Evolutionary conservation across 495 filamentous ascomycete genomes (phyloP), one percentile per base, ranked within the genome.

Genomic region (Penicillium lagena): DNA sequence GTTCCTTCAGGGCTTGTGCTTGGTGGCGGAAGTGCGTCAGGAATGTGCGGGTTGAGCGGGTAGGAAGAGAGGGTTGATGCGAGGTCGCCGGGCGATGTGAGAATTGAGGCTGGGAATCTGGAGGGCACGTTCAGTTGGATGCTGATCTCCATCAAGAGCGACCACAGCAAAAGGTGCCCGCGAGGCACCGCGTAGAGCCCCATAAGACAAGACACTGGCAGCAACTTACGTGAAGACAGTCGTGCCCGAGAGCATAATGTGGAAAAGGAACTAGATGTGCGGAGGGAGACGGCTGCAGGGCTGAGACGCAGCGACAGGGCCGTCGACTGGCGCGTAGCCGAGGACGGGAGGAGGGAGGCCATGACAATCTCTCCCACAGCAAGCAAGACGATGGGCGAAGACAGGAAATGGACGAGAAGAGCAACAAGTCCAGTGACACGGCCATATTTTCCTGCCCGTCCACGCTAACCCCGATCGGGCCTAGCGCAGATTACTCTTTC

Each of bases 401-500:
- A 22, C 3, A 22, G 22, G 4, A 22, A 4, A 2, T 22, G 2
- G 22, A 22, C 22, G 2, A 3, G 6, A 22, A 22, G 22, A 4
- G 22, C 22, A 22, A 22, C 22, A 0, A 22, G 22, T 22, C 22
- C 22, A 22, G 22, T 22, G 22, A 22, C 22, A 3, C 22, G 22
- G 22, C 2, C 22, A 22, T 22, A 22, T 22, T 22, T 22, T 22
- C 22, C 22, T 22, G 22, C 22, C 22, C 3, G 22, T 36, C 17
- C 38, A 41, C 58, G 29, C 48, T 49, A 56, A 40, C 17, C 60
- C 63, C 42, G 49, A 59, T 42, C 10, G 10, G 55, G 68, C 35
- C 53, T 72, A 72, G 69, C 58, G 64, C 51, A 29, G 48, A 48
- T 55, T 59, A 61, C 62, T 60, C 59, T 64, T 59, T 58, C 69